phyloP scores from a whole-genome alignment of 1,139 yeast species.

The Saccharomyces hybrid region DNA sequence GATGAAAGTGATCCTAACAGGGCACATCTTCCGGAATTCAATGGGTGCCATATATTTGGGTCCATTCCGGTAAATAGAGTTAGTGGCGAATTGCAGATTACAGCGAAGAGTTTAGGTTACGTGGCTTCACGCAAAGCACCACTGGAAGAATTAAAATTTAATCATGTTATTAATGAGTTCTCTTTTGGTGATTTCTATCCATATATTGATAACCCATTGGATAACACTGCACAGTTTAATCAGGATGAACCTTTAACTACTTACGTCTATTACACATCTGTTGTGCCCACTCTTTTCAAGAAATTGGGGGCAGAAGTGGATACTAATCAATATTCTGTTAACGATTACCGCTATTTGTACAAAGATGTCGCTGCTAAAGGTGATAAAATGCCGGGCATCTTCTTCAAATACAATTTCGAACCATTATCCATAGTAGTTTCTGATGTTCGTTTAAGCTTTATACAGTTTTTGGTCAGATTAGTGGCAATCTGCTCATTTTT shows the following conservation, averaged over 20 bases:
- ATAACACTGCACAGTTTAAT: slow-evolving; percentile 56
- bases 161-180: slow-evolving; percentile 79
- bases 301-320: slow-evolving; percentile 65
- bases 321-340: slow-evolving; percentile 82
- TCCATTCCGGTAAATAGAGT: slow-evolving; percentile 81
- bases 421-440: slow-evolving; percentile 65
- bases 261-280: slow-evolving; percentile 62
- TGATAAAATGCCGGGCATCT: slow-evolving; percentile 64
- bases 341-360: slow-evolving; percentile 40
- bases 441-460: slow-evolving; percentile 69
- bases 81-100: slow-evolving; percentile 75
- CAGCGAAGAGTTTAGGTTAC: slow-evolving; percentile 67
- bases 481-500: slow-evolving; percentile 51
- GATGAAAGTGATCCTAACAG: slow-evolving; percentile 23
- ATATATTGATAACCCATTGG: slow-evolving; percentile 77
- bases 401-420: slow-evolving; percentile 79
- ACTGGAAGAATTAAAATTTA: slow-evolving; percentile 57
- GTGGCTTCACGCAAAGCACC: slow-evolving; percentile 37
- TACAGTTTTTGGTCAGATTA: slow-evolving; percentile 68
- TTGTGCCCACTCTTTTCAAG: slow-evolving; percentile 76
- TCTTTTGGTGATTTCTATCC: slow-evolving; percentile 92
- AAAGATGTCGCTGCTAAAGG: slow-evolving; percentile 21
- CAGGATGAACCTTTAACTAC: slow-evolving; percentile 37
- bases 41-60: slow-evolving; percentile 85
- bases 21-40: slow-evolving; percentile 15